phyloP scores from a whole-genome alignment of 306 rosid genomes.

The cucumber (Cucumis sativus) region DNA sequence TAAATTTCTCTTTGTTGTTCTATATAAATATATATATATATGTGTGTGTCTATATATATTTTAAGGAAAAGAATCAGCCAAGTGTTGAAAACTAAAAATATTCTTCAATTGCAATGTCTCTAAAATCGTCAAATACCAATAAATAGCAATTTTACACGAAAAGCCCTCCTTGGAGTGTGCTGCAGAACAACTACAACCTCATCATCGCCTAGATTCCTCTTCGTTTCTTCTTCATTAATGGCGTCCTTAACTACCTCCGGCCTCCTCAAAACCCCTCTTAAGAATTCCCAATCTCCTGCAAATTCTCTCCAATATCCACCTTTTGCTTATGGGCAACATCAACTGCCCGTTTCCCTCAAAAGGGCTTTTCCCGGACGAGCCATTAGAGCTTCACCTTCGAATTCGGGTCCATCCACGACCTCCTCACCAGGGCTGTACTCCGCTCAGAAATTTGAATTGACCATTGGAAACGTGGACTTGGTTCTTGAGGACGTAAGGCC shows the following conservation, averaged over 20 bases:
- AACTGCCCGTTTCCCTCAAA: not conserved
- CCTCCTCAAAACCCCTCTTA: slow-evolving; percentile 16
- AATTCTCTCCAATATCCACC: slow-evolving; percentile 12
- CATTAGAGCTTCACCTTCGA: slow-evolving; percentile 29
- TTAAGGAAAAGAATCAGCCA: no score
- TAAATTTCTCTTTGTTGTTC: no score
- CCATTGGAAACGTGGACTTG: slow-evolving; percentile 55
- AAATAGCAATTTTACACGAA: no score
- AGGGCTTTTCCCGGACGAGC: slow-evolving; percentile 11
- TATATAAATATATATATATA: no score
- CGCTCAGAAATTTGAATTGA: slow-evolving; percentile 59
- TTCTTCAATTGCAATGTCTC: no score
- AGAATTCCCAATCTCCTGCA: not conserved
- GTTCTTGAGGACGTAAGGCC: slow-evolving; percentile 93
- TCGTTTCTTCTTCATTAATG: slow-evolving; percentile 15
- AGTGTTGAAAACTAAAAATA: no score
- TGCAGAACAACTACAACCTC: not conserved
- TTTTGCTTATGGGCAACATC: not conserved
- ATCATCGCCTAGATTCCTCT: not conserved
- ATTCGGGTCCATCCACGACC: slow-evolving; percentile 22
- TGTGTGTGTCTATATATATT: no score
- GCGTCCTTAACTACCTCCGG: slow-evolving; percentile 24
- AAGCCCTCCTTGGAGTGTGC: not conserved
- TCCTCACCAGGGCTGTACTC: slow-evolving; percentile 72
- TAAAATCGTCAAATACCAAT: no score